Evolutionary conservation across 2,329 filamentous ascomycete species (phyloP), one percentile per base, ranked within the genome.

Genomic region (Ophidiomyces ophidiicola): DNA sequence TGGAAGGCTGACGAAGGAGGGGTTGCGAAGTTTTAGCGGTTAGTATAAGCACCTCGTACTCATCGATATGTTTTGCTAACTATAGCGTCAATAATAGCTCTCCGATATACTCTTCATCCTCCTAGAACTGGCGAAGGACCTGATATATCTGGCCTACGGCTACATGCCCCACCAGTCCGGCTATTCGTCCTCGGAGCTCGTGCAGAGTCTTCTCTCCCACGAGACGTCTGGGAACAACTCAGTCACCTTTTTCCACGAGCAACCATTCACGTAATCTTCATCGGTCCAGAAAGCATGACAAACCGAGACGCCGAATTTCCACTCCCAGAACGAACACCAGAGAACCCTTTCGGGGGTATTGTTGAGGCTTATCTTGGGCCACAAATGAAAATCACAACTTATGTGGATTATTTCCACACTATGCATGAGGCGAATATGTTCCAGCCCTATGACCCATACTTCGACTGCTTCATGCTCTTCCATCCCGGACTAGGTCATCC

Each of bases 331-430:
- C 78, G 87, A 41, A 94, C 85, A 1, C 69, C 87, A 0, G 66
- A 69, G 6, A 98, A 98, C 56, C 90, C 90, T 0, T 98, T 87
- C 51, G 90, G 90, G 29, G 84, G 83, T n/a, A 72, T 98, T 37
- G 76, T 94, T 10, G 92, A 98, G 63, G 88, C 93, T 59, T 78
- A 88, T 37, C 72, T 98, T 6, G 84, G 81, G 56, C 78, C 81
- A 40, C 80, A 81, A 49, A 78, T 96, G 76, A 98, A 98, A 68
- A 93, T 98, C 54, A 90, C 81, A 59, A 98, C 92, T 0, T 94
- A 87, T 54, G 88, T 96, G 36, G 90, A 98, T 52, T 94, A 98
- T 66, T 98, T 92, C 67, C 88, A 98, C 62, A 96, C 84, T 2
- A 75, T 98, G 50, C 88, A 98, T 65, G 77, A 86, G 57, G 82